phyloP scores from a whole-genome alignment of 345 rosid species.

The Hypericum androsaemum region DNA sequence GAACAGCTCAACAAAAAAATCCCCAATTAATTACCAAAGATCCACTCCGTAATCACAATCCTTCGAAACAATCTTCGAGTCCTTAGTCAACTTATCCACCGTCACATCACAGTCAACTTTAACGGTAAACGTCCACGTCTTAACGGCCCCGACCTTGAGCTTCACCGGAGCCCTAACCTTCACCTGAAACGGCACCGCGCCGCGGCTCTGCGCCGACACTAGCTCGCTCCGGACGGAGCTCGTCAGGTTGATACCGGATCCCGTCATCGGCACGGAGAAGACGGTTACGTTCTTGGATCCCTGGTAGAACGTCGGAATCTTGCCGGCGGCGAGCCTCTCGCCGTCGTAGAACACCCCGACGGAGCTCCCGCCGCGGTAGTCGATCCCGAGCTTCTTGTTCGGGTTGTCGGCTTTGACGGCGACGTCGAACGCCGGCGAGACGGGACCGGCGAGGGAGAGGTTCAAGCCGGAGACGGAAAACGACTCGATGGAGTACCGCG shows the following conservation, averaged over 20 bases:
- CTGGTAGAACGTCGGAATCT: constrained; percentile 44
- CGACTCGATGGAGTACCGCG: constrained; percentile 40
- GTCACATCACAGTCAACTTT: constrained; percentile 60
- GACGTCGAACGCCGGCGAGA: constrained; percentile 51
- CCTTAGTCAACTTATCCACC: constrained; percentile 57
- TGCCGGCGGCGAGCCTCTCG: constrained; percentile 36
- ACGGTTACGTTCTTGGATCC: constrained; percentile 51
- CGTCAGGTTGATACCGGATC: constrained; percentile 36
- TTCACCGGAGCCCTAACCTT: constrained; percentile 50
- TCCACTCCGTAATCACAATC: constrained; percentile 53
- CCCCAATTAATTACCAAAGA: constrained; percentile 29
- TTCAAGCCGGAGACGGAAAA: constrained; percentile 47
- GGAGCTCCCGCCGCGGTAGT: constrained; percentile 41
- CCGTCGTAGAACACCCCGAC: constrained; percentile 31
- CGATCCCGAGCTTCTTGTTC: constrained; percentile 58
- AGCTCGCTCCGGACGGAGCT: constrained; percentile 19
- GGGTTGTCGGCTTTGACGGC: constrained; percentile 48
- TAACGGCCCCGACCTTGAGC: constrained; percentile 57
- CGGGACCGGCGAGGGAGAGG: constrained; percentile 29
- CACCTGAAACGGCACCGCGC: constrained; percentile 47
- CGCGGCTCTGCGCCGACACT: constrained; percentile 16
- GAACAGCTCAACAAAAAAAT: constrained; percentile 6
- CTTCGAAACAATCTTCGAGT: constrained; percentile 37
- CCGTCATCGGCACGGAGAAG: constrained; percentile 35
- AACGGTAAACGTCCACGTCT: constrained; percentile 62